Base-by-base conservation (phyloP, 768 basidiomycete genomes). In the Tephrocybe sp. region DNA sequence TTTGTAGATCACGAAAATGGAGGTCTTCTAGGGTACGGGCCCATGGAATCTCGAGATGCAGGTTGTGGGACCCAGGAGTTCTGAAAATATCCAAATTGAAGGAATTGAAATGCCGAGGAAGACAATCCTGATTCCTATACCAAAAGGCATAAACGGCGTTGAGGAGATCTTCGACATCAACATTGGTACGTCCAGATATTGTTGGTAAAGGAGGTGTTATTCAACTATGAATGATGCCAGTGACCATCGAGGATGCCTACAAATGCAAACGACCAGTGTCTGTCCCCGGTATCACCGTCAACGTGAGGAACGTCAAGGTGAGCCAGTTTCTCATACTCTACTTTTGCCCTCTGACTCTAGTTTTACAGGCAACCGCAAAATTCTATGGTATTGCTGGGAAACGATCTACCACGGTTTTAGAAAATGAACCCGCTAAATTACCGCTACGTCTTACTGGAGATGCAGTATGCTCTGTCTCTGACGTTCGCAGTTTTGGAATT, bases 381-480 rank as follows among this genome's bases (percentile, higher is more conserved):
- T 95, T 97, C 66, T 93, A 93, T 60, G 84, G 86, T 27, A 79
- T 77, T 56, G 72, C 74, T 10, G 72, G 74, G 44, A 74, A 77
- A 52, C 79, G 82, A 6, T 73, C 72, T 37, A 68, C 85, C 7
- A 79, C 81, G 4, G 78, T 94, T 13, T 74, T 92, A 6, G 88
- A 94, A 59, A 80, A 84, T 36, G 86, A 91, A 50, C 68, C 70
- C 31, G 85, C 84, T 0, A 76, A 71, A 29, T 74, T 97, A 10
- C 93, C 93, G 31, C 68, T 97, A 34, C 80, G 94, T 22, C 69
- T 99, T 44, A 94, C 93, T 16, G 97, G 97, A 4, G 89, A 94
- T 64, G 87, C 84, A 41, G 94, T 95, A 67, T 53, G 84, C 30
- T 37, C 27, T 38, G 45, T 18, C 30, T 52, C 22, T 27, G 36